Base-by-base conservation (phyloP, 2,329 filamentous ascomycete genomes). In the Ascochyta pisi region DNA sequence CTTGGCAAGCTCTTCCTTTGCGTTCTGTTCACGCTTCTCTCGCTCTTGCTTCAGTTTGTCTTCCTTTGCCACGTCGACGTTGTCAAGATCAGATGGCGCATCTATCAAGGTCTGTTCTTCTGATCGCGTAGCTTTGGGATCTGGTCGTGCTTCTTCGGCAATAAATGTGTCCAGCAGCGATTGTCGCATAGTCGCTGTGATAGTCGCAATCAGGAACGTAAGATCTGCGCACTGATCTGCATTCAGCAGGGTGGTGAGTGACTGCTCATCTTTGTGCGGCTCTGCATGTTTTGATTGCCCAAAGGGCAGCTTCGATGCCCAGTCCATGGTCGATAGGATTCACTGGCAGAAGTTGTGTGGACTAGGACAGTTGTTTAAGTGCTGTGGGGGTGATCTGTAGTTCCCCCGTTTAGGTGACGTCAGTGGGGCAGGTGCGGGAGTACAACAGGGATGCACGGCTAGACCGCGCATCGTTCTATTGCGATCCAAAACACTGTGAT, bases 1-100 rank as follows among this genome's bases (percentile, higher is more conserved):
- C 3, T 76, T 76, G 16, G 77, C 79, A 9, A 86, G 70, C 57
- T 85, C 83, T 61, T 81, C 81, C 66, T 79, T 67, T 7, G 71
- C 67, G 50, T 73, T 70, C 59, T 70, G 57, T 49, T 73, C 68
- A 8, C 73, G 66, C n/a, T 65, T 62, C 33, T 63, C 42, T 35
- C 58, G 62, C 44, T 73, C 70, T 47, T 74, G 72, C 46, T 58
- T 65, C 12, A 70, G 33, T 47, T 70, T 73, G 26, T 73, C 69
- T 40, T 72, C 66, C 41, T 73, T 71, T 37, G 67, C 61, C 19
- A 69, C 67, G 31, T 74, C 68, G 6, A 65, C 63, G 19, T 64
- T 53, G 8, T 47, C 61, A 9, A 65, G 51, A 41, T 70, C 61
- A 12, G 59, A 62, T 0, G 71, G 65, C 12, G 68, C 67, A n/a